Base-by-base conservation (phyloP, 2,329 filamentous ascomycete genomes). In the Pleomassaria siparia region DNA sequence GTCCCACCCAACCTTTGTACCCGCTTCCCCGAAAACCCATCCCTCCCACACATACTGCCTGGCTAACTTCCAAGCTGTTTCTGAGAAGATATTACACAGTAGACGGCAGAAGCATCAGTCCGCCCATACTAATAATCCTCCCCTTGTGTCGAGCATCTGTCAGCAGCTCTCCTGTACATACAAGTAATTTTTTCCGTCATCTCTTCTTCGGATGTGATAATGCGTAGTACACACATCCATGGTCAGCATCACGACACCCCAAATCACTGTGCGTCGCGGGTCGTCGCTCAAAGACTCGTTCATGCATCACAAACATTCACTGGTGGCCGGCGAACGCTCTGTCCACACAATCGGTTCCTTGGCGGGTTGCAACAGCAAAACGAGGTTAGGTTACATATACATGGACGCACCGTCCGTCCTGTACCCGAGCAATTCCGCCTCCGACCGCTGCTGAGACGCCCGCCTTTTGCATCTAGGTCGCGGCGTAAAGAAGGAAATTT, bases 311-410 rank as follows among this genome's bases (percentile, higher is more conserved):
- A 35, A 35, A 6, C 32, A 18, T 16, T 35, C 32, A 35, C 15
- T 39, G 56, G 53, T 54, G 58, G 58, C 49, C 44, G 48, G 51
- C 51, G 54, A 28, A 11, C 40, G 18, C 18, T 42, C 56, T 50
- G 53, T 58, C 63, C 60, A 55, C 49, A 47, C 60, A 51, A 53
- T 61, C 62, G 62, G 58, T 58, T 57, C 53, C 53, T 62, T 59
- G 59, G 59, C 55, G 55, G 40, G 53, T 59, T 62, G 61, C 55
- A 62, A 50, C 46, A 35, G 59, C 56, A 66, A 62, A 66, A 66
- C 58, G 63, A 66, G 61, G 61, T 61, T 58, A 66, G 53, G 65
- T 66, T 67, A 67, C 66, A 63, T 68, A 60, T 53, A 59, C 44
- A 51, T 48, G 51, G 50, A 50, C 48, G 53, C 56, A 55, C 55